Evolutionary conservation across 148 eudicot species (phyloP).

Genomic region (Diospyros kaki): DNA sequence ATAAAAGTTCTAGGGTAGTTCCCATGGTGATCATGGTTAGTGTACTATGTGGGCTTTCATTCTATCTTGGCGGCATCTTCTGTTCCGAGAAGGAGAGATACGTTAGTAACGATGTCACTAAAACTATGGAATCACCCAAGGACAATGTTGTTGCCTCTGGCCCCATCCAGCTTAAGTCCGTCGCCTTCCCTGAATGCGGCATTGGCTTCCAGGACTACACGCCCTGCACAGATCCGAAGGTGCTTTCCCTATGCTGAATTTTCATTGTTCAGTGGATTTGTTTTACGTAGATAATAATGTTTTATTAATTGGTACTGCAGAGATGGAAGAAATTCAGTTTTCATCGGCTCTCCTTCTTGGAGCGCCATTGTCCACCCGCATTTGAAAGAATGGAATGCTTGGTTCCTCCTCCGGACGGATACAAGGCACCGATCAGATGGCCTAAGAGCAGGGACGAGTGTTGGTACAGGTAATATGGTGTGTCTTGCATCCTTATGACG

Average conservation of each 20-base stretch:
- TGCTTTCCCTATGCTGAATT: slow-evolving; percentile 18
- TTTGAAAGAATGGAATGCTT: slow-evolving; percentile 79
- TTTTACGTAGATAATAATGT: not conserved
- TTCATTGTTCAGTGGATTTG: not conserved
- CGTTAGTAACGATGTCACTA: slow-evolving; percentile 27
- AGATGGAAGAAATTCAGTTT: slow-evolving; percentile 83
- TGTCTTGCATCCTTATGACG: not conserved
- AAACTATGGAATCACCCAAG: slow-evolving; percentile 21
- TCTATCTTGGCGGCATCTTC: slow-evolving; percentile 84
- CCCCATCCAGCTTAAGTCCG: slow-evolving; percentile 49
- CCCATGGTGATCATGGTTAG: slow-evolving; percentile 46
- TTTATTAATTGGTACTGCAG: slow-evolving; percentile 29
- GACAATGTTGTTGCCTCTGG: slow-evolving; percentile 18
- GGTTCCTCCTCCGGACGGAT: slow-evolving; percentile 96
- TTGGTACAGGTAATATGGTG: slow-evolving; percentile 80
- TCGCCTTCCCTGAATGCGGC: slow-evolving; percentile 66
- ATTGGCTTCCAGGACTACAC: slow-evolving; percentile 74
- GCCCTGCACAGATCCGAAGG: slow-evolving; percentile 98
- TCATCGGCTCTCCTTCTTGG: slow-evolving; percentile 74
- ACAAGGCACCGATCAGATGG: slow-evolving; percentile 85
- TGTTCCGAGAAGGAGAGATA: slow-evolving; percentile 41
- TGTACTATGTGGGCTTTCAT: slow-evolving; percentile 76
- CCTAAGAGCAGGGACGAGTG: slow-evolving; percentile 88
- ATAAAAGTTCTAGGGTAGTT: slow-evolving; percentile 49
- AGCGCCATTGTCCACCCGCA: slow-evolving; percentile 88